A percentile compares a stretch with the other conserved stretches of the same genome.
Evolutionary conservation across 2,329 filamentous ascomycete genomes (phyloP).

Genomic region (Berkeleyomyces rouxiae): DNA sequence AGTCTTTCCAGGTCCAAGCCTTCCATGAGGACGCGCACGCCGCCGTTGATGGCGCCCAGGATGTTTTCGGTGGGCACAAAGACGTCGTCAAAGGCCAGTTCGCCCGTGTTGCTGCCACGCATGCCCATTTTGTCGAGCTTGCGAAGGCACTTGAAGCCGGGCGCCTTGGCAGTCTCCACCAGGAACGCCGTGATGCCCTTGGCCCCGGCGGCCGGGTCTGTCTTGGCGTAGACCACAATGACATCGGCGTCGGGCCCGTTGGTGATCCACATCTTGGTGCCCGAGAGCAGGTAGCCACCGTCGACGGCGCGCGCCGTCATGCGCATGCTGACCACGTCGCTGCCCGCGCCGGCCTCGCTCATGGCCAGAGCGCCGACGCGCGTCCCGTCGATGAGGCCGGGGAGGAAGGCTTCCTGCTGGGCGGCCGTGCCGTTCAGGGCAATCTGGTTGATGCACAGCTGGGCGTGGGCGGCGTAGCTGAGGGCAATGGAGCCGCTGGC

Average conservation of each 20-base stretch:
- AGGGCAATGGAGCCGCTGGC: constrained; percentile 73
- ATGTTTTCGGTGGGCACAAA: constrained; percentile 75
- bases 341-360: constrained; percentile 81
- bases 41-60: constrained; percentile 62
- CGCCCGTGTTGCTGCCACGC: constrained; percentile 91
- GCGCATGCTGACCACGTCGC: constrained; percentile 92
- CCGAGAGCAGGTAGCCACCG: constrained; percentile 72
- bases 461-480: constrained; percentile 89
- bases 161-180: constrained; percentile 47
- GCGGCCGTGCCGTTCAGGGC: constrained; percentile 68
- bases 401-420: constrained; percentile 70
- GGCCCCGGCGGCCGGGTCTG: constrained; percentile 57
- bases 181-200: constrained; percentile 95
- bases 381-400: constrained; percentile 62
- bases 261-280: constrained; percentile 99
- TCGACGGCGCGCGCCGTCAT: constrained; percentile 65
- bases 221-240: constrained; percentile 95
- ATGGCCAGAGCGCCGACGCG: constrained; percentile 82
- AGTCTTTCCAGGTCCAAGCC: constrained; percentile 87
- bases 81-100: constrained; percentile 77
- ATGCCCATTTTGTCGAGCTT: constrained; percentile 98
- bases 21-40: constrained; percentile 87
- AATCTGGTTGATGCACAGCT: constrained; percentile 91
- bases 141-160: constrained; percentile 71
- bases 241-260: constrained; percentile 90